phyloP scores from a whole-genome alignment of 116 monocot species.

The Phalaenopsis hybrid region DNA sequence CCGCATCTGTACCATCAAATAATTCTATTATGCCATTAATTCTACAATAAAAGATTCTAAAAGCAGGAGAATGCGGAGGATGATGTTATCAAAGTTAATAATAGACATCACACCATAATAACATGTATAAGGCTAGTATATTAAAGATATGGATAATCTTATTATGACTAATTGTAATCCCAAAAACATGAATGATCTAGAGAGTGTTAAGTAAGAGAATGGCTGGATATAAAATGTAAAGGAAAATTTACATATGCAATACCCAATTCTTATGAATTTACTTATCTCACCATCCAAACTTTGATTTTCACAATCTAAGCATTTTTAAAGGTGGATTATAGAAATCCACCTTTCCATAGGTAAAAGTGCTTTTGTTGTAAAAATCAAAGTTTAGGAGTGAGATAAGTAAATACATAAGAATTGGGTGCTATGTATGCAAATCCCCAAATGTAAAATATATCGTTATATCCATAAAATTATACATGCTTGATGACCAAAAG shows the following conservation, averaged over 20 bases:
- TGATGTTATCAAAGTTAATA: not conserved
- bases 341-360: no score
- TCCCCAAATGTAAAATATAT: not conserved
- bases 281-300: no score
- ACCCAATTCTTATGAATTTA: no score
- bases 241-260: no score
- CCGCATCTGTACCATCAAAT: constrained; percentile 44
- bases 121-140: not conserved
- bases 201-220: not conserved
- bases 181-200: not conserved
- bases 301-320: no score
- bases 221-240: not conserved
- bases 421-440: no score
- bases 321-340: no score
- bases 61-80: not conserved
- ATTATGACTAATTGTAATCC: not conserved
- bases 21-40: not conserved
- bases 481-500: not conserved
- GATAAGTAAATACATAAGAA: no score
- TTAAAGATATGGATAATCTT: not conserved
- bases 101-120: not conserved
- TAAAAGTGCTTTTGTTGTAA: no score
- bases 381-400: no score
- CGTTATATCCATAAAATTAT: not conserved
- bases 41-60: not conserved